Evolutionary conservation across 768 basidiomycete genomes (phyloP).

Genomic region (Calocera cornea): DNA sequence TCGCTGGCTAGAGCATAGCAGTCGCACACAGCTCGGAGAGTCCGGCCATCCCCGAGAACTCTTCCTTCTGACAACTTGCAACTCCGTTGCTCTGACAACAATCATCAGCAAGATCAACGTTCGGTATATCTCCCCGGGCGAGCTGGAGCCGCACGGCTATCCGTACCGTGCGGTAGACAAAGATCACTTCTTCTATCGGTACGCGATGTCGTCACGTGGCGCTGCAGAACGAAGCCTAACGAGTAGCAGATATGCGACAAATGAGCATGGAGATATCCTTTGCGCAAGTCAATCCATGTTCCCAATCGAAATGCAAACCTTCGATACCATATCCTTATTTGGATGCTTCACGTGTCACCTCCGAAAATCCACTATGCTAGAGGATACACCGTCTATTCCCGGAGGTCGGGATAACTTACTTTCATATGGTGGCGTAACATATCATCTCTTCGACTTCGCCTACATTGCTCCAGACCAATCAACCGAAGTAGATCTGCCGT

Average conservation of each 20-base stretch:
- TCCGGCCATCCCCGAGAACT: conserved; percentile 51
- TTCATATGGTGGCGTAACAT: not conserved
- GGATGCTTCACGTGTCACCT: conserved; percentile 1
- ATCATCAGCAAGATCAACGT: conserved; percentile 40
- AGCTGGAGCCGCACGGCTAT: conserved; percentile 17
- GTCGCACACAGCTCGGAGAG: conserved; percentile 46
- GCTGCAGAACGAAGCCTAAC: not conserved
- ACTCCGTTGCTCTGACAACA: conserved; percentile 25
- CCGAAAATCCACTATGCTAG: not conserved
- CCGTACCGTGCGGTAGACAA: conserved; percentile 8
- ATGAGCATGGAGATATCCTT: not conserved
- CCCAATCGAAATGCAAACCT: not conserved
- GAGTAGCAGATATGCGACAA: not conserved
- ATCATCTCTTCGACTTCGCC: not conserved
- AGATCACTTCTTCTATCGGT: conserved; percentile 49
- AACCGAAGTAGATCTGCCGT: not conserved
- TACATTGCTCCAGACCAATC: not conserved
- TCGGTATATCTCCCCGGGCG: conserved; percentile 21
- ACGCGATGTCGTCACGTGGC: conserved; percentile 7
- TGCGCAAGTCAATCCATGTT: not conserved
- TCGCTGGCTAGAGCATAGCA: conserved; percentile 63
- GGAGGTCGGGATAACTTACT: not conserved
- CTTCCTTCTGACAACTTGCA: conserved; percentile 46
- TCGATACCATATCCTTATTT: not conserved
- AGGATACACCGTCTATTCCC: not conserved